A percentile compares a stretch with the other conserved stretches of the same genome.
Evolutionary conservation across 345 rosid species (phyloP).

Genomic region (Citrus medica): DNA sequence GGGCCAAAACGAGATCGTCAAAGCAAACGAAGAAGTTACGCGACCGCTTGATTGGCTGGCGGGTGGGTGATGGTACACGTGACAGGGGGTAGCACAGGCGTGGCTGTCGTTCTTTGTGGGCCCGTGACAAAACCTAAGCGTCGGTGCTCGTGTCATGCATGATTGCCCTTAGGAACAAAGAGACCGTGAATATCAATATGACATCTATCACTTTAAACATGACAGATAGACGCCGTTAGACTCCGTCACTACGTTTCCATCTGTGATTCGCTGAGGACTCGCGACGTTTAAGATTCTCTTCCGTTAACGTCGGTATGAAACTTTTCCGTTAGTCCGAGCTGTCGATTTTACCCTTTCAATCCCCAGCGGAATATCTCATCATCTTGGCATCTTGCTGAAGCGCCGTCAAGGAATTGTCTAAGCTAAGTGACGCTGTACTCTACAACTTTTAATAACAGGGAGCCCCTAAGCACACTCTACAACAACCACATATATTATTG

Average conservation of each 20-base stretch:
- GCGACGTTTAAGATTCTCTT: background rate
- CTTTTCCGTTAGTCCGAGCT: background rate
- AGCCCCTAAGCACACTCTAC: too few species aligned
- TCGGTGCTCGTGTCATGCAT: conserved; percentile 12
- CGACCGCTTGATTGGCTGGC: conserved; percentile 3
- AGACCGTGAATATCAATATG: background rate
- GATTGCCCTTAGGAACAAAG: conserved; percentile 4
- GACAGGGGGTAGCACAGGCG: background rate
- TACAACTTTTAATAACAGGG: too few species aligned
- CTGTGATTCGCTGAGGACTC: background rate
- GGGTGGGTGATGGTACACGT: background rate
- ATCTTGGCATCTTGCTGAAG: background rate
- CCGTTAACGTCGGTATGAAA: conserved; percentile 26
- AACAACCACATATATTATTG: too few species aligned
- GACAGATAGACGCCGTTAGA: background rate
- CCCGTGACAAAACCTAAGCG: background rate
- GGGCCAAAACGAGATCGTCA: background rate
- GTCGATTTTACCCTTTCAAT: conserved; percentile 2
- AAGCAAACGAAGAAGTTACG: background rate
- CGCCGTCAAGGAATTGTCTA: background rate
- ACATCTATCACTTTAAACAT: background rate
- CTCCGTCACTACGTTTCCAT: background rate
- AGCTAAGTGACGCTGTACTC: too few species aligned
- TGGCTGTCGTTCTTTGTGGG: background rate
- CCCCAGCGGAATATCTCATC: background rate